A percentile compares a stretch with the other conserved stretches of the same genome.
Evolutionary conservation across 352 stramenopile species (phyloP).

Genomic region (Phytopythium sindhum): DNA sequence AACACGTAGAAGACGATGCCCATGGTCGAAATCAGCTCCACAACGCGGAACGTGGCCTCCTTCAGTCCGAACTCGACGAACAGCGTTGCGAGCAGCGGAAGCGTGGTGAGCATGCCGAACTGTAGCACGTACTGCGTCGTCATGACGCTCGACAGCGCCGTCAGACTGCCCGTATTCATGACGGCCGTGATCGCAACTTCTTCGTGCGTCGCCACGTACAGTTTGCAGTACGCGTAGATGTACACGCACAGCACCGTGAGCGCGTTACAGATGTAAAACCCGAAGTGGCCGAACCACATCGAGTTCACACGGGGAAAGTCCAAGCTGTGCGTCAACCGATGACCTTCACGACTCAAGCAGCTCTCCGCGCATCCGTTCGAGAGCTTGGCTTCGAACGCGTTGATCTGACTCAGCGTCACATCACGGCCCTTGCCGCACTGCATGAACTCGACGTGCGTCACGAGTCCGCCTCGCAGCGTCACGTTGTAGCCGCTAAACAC

Average conservation of each 20-base stretch:
- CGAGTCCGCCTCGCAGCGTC: constrained; percentile 70
- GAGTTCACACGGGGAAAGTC: constrained; percentile 88
- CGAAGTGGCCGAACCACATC: constrained; percentile 88
- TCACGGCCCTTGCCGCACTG: constrained; percentile 87
- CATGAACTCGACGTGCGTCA: constrained; percentile 87
- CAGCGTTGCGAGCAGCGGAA: constrained; percentile 74
- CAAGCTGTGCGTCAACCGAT: constrained; percentile 71
- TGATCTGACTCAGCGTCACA: constrained; percentile 87
- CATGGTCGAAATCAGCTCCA: constrained; percentile 74
- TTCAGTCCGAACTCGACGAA: constrained; percentile 81
- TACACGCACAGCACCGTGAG: constrained; percentile 86
- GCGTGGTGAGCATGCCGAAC: constrained; percentile 81
- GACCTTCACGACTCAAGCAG: constrained; percentile 76
- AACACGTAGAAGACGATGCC: constrained; percentile 89
- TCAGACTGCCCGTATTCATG: constrained; percentile 53
- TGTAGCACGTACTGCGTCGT: constrained; percentile 87
- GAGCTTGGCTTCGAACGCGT: constrained; percentile 86
- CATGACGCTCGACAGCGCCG: constrained; percentile 72
- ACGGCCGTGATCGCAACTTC: constrained; percentile 58
- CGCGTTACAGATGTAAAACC: constrained; percentile 88
- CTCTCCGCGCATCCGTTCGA: constrained; percentile 82
- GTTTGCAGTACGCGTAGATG: constrained; percentile 81
- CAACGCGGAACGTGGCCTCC: constrained; percentile 65
- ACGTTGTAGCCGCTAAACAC: constrained; percentile 89
- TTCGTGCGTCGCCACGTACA: constrained; percentile 76